phyloP scores from a whole-genome alignment of 305 asterid genomes.

The Solanum chacoense region DNA sequence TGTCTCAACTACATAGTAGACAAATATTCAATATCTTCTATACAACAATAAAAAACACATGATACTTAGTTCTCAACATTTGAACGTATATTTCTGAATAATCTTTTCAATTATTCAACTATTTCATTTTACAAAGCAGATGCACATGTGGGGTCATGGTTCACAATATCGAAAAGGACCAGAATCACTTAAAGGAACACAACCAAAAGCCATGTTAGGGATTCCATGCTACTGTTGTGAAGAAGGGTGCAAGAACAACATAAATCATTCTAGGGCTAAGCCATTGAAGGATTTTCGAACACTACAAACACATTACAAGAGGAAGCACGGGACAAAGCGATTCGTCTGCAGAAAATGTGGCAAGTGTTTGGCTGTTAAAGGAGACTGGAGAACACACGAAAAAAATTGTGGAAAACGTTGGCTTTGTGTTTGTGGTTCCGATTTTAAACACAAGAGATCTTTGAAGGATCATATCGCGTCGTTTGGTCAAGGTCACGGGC shows the following conservation, averaged over 20 bases:
- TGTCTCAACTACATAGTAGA: background rate
- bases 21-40: background rate
- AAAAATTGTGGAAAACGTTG: slow-evolving; percentile 85
- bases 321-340: slow-evolving; percentile 70
- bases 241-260: slow-evolving; percentile 72
- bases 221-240: slow-evolving; percentile 89
- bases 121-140: slow-evolving; percentile 21
- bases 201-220: slow-evolving; percentile 81
- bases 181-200: slow-evolving; percentile 60
- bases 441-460: slow-evolving; percentile 81
- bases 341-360: slow-evolving; percentile 48
- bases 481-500: slow-evolving; percentile 50
- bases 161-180: slow-evolving; percentile 54
- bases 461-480: slow-evolving; percentile 78
- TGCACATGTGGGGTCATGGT: slow-evolving; percentile 99
- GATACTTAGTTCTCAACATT: background rate
- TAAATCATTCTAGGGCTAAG: slow-evolving; percentile 78
- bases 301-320: slow-evolving; percentile 82
- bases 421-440: slow-evolving; percentile 77
- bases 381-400: slow-evolving; percentile 82
- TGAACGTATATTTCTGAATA: background rate
- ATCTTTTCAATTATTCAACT: background rate
- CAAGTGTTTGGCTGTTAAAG: slow-evolving; percentile 82
- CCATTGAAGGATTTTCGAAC: slow-evolving; percentile 84
- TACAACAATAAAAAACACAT: background rate